Conservation (phyloP, 495 filamentous ascomycete genomes). For the Trichoderma virens region DNA sequence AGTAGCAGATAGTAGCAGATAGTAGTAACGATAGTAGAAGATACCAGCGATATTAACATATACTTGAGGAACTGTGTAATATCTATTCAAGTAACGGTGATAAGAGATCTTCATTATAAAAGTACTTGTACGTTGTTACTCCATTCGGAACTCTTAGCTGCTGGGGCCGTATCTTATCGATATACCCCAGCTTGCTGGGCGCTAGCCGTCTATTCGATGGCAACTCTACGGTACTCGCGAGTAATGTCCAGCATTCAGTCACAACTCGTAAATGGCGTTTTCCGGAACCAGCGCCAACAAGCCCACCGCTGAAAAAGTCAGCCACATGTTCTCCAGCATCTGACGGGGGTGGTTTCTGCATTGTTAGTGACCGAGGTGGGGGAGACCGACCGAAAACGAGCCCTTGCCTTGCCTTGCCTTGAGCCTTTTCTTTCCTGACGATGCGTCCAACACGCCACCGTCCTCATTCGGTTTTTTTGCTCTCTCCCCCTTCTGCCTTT, state of each 20-base stretch:
- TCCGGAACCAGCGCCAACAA: too few species aligned
- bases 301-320: too few species aligned
- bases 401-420: not conserved
- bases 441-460: constrained; percentile 2
- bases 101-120: too few species aligned
- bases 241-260: not conserved
- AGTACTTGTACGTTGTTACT: too few species aligned
- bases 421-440: not conserved
- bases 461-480: not conserved
- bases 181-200: constrained; percentile 5
- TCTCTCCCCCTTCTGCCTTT: not conserved
- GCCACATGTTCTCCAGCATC: too few species aligned
- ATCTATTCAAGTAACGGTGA: too few species aligned
- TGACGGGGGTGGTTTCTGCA: not conserved
- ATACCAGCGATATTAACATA: too few species aligned
- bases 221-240: too few species aligned
- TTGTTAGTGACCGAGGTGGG: not conserved
- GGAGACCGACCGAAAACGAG: not conserved
- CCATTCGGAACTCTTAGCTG: too few species aligned
- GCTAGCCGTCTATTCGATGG: not conserved
- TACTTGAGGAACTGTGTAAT: too few species aligned
- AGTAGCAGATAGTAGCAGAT: too few species aligned
- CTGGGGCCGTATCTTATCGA: constrained; percentile 8
- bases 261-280: not conserved
- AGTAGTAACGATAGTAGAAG: too few species aligned